These are phyloP conservation scores for Entoloma clypeatum DNA, from an alignment of 1,284 basidiomycete species.

Conservation along the genomic window DNA sequence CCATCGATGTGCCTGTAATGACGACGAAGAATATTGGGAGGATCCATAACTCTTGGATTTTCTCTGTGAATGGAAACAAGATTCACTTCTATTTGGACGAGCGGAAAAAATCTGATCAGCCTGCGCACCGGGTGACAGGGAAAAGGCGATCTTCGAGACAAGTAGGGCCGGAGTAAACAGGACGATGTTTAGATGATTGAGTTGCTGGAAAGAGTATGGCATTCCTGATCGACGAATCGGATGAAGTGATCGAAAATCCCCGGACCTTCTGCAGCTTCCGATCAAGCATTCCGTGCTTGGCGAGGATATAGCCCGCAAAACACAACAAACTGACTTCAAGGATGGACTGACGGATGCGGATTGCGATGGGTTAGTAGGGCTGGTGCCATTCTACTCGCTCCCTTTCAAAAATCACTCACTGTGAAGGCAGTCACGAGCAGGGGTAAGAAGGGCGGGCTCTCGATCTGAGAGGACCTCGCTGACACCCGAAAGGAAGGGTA, in stretches of 20 bases:
- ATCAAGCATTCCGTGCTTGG: constrained; percentile 77
- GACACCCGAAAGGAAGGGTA: no score
- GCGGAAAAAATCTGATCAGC: constrained; percentile 2
- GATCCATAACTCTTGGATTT: constrained; percentile 87
- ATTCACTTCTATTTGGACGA: background rate
- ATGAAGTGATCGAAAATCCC: constrained; percentile 11
- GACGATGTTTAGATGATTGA: constrained; percentile 79
- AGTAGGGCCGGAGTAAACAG: constrained; percentile 91
- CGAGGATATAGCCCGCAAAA: constrained; percentile 82
- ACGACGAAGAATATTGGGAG: constrained; percentile 82
- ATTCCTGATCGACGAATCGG: background rate
- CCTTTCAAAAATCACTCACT: constrained; percentile 16
- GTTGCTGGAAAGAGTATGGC: constrained; percentile 46
- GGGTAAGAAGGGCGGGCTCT: constrained; percentile 28
- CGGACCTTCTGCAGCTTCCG: constrained; percentile 83
- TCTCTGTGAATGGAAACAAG: constrained; percentile 51
- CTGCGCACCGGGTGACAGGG: constrained; percentile 61
- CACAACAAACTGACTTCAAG: constrained; percentile 87
- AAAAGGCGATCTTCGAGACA: constrained; percentile 91
- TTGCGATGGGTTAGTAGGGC: no score
- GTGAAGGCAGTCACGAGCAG: constrained; percentile 35
- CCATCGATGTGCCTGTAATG: constrained; percentile 64
- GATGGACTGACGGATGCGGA: constrained; percentile 62
- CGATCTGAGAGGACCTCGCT: no score
- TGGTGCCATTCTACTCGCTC: no score